Conservation (phyloP, 1,139 yeast genomes). For the Debaryomyces nepalensis region DNA sequence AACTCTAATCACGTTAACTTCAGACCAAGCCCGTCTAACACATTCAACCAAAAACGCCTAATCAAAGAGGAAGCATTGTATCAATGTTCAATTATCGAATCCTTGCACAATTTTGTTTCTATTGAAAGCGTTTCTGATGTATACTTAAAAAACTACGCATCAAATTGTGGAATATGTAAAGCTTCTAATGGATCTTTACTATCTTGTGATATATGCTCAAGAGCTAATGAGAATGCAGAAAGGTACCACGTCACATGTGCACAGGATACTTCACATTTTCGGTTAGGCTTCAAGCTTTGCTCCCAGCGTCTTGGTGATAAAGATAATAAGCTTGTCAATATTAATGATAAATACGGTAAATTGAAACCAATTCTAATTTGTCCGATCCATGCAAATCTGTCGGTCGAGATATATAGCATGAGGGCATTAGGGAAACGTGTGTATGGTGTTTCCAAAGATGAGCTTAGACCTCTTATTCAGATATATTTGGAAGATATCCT, state of each 20-base stretch:
- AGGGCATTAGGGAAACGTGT: slow-evolving; percentile 42
- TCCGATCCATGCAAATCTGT: slow-evolving; percentile 36
- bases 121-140: slow-evolving; percentile 38
- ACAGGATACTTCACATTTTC: slow-evolving; percentile 47
- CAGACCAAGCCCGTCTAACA: slow-evolving; percentile 15
- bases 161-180: slow-evolving; percentile 34
- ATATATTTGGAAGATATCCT: slow-evolving; percentile 47
- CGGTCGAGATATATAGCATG: slow-evolving; percentile 20
- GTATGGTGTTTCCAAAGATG: slow-evolving; percentile 29
- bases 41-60: slow-evolving; percentile 13
- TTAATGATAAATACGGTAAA: slow-evolving; percentile 41
- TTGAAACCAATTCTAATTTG: slow-evolving; percentile 51
- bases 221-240: slow-evolving; percentile 14
- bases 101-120: slow-evolving; percentile 24
- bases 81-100: slow-evolving; percentile 22
- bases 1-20: slow-evolving; percentile 31
- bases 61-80: slow-evolving; percentile 15
- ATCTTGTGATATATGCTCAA: slow-evolving; percentile 34
- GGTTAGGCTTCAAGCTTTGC: slow-evolving; percentile 51
- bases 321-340: slow-evolving; percentile 26
- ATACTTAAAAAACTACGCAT: slow-evolving; percentile 28
- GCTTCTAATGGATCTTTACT: slow-evolving; percentile 36
- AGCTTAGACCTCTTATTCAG: slow-evolving; percentile 41
- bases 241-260: slow-evolving; percentile 72
- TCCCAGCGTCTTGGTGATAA: slow-evolving; percentile 24